Conservation (phyloP, 805 yeast species). For the Kockiozyma suomiensis region DNA sequence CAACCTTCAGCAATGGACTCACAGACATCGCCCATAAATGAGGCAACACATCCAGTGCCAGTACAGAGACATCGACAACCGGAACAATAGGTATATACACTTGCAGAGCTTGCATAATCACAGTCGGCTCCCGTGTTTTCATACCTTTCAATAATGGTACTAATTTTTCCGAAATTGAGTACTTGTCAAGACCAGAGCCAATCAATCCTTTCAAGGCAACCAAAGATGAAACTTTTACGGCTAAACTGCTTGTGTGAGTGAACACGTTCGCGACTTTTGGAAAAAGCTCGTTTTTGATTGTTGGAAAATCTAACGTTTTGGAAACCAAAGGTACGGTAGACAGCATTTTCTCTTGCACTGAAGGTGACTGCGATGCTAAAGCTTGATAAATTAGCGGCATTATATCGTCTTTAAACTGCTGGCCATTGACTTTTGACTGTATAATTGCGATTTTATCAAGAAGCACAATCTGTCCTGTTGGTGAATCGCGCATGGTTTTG, state of each 20-base stretch:
- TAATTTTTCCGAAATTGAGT: conserved; percentile 71
- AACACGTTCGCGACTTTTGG: conserved; percentile 74
- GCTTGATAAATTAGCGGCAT: conserved; percentile 49
- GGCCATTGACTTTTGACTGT: conserved; percentile 53
- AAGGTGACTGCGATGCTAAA: conserved; percentile 41
- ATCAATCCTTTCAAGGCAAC: conserved; percentile 61
- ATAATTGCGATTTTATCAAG: conserved; percentile 55
- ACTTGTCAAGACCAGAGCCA: conserved; percentile 66
- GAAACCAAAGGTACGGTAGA: conserved; percentile 48
- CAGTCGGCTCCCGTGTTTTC: conserved; percentile 74
- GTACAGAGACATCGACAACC: conserved; percentile 52
- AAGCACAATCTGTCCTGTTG: conserved; percentile 49
- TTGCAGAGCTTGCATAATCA: conserved; percentile 54
- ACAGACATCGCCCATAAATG: conserved; percentile 55
- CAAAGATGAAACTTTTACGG: conserved; percentile 72
- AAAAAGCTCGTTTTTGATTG: conserved; percentile 72
- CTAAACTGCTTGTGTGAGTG: conserved; percentile 79
- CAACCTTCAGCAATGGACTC: conserved; percentile 48
- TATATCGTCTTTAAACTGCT: conserved; percentile 54
- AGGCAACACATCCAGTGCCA: conserved; percentile 60
- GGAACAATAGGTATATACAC: conserved; percentile 45
- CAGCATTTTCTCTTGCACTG: conserved; percentile 59
- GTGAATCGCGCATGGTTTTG: conserved; percentile 43
- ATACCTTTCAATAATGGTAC: conserved; percentile 75
- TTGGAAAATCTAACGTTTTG: conserved; percentile 62